phyloP scores from a whole-genome alignment of 768 basidiomycete species.

The Naganishia kalamii region DNA sequence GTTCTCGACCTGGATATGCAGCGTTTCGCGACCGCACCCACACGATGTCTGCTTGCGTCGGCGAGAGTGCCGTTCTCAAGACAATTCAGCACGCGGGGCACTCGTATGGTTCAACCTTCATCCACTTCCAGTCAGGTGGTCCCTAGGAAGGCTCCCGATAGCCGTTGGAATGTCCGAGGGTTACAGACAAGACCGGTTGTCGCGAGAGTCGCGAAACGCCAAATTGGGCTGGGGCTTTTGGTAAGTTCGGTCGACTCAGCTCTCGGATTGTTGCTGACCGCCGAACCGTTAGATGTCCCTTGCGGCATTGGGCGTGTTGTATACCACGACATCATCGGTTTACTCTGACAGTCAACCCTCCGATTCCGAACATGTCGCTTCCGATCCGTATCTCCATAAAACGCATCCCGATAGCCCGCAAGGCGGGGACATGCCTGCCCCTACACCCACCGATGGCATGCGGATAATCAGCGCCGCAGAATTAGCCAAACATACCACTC shows the following conservation, averaged over 20 bases:
- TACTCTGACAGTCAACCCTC: constrained; percentile 3
- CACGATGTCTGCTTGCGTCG: background rate
- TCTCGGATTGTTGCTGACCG: background rate
- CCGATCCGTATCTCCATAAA: constrained; percentile 3
- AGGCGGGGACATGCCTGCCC: constrained; percentile 8
- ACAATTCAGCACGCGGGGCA: background rate
- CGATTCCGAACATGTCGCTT: constrained; percentile 2
- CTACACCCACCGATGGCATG: constrained; percentile 10
- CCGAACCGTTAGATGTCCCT: background rate
- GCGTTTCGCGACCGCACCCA: background rate
- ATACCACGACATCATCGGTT: background rate
- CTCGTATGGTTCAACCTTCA: background rate
- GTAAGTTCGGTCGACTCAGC: background rate
- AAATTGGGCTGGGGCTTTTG: background rate
- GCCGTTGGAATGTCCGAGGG: background rate
- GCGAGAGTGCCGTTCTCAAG: background rate
- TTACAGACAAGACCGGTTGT: background rate
- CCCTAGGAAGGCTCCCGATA: too few relatives aligned
- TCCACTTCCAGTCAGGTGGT: background rate
- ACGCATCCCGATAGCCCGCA: background rate
- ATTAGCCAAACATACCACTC: constrained; percentile 26
- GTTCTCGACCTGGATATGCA: background rate
- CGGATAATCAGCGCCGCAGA: constrained; percentile 22
- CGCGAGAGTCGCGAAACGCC: background rate
- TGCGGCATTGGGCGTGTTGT: background rate